Base-by-base conservation (phyloP, 2,329 filamentous ascomycete genomes). In the Pyrenophora seminiperda region DNA sequence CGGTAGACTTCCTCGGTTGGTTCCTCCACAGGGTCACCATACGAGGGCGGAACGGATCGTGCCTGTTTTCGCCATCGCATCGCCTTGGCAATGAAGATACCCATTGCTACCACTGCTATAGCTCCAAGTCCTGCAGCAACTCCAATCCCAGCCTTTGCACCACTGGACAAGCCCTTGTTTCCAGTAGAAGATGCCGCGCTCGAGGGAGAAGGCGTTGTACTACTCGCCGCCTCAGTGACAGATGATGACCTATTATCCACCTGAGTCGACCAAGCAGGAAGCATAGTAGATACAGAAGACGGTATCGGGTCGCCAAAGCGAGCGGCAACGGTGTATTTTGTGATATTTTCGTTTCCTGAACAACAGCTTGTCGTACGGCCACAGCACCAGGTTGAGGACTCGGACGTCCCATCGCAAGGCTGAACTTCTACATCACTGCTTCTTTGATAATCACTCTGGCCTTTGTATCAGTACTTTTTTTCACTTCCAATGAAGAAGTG, bases 31-130 rank as follows among this genome's bases (percentile, higher is more conserved):
- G 24, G 13, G 14, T 22, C 17, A 10, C n/a, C 13, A 10, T 31
- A 38, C 9, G 42, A 19, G 6, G 31, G 19, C 17, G 34, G 14
- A 5, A 31, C 20, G 6, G 10, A 15, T 5, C 20, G 20, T 10
- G 44, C 34, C 13, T n/a, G 41, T 30, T 43, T 51, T 15, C 47
- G 40, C 51, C 51, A 51, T 33, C 44, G 47, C 43, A 57, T 18
- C 14, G 51, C 54, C 39, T 47, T 51, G n/a, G 18, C 31, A 0
- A 54, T 32, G 13, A 54, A 54, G 7, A 47, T n/a, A 7, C 51
- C 51, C 10, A 54, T 7, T 6, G 18, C 47, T 1, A 49, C 31
- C 19, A 57, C 38, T 3, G 31, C 38, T 7, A 54, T 36, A 27
- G 29, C 47, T 41, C 47, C 47, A 6, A 57, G 9, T 1, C 32